Percentiles rank a stretch among this genome's conserved stretches.
These are phyloP conservation scores for Trichoderma hamatum DNA, from an alignment of 2,329 filamentous ascomycete species.

Conservation along the genomic window DNA sequence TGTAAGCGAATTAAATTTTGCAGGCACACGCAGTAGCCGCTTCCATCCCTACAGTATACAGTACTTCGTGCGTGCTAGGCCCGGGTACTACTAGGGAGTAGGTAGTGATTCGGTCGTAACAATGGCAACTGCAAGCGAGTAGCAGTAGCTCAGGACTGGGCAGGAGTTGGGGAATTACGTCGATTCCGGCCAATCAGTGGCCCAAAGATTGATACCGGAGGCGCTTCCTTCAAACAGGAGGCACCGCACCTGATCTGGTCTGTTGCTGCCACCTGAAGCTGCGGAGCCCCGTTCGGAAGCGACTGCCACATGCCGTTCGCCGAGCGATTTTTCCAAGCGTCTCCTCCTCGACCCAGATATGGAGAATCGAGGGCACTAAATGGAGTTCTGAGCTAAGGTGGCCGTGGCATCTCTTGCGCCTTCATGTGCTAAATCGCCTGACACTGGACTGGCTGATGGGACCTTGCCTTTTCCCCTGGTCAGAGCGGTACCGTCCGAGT, in stretches of 20 bases:
- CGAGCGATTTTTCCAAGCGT: constrained; percentile 3
- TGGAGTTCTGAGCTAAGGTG: background rate
- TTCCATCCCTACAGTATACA: too few species aligned
- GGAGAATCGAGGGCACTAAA: background rate
- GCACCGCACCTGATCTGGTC: background rate
- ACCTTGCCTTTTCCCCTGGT: background rate
- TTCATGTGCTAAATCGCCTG: background rate
- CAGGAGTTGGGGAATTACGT: constrained; percentile 1
- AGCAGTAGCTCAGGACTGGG: constrained; percentile 5
- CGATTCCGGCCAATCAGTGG: background rate
- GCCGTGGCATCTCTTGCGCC: background rate
- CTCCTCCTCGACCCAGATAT: background rate
- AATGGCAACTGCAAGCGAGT: constrained; percentile 16
- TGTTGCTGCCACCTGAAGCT: background rate
- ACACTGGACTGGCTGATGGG: background rate
- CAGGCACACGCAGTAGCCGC: background rate
- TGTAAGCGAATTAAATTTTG: constrained; percentile 9
- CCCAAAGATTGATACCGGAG: background rate
- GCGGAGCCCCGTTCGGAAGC: background rate
- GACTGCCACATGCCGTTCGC: constrained; percentile 13
- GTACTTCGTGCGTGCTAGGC: background rate
- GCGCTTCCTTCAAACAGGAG: background rate
- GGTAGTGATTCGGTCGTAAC: background rate
- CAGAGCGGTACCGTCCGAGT: background rate
- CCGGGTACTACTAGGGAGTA: background rate